phyloP scores from a whole-genome alignment of 768 basidiomycete species.

The Boletus subcaerulescens region DNA sequence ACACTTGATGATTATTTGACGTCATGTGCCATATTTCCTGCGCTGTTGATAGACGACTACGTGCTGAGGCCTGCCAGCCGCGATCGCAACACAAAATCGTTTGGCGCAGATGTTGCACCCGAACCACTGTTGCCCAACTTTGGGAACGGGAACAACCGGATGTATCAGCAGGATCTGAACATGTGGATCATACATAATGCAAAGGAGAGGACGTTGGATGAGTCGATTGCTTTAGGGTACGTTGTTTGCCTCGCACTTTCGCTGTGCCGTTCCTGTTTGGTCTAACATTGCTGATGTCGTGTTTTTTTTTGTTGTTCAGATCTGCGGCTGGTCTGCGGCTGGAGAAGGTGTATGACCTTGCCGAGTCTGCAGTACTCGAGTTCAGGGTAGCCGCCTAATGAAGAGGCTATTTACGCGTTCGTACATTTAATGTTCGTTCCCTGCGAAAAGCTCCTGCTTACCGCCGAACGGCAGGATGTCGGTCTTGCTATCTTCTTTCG shows the following conservation, averaged over 20 bases:
- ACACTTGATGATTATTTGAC: too few relatives aligned
- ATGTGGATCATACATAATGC: slow-evolving; percentile 44
- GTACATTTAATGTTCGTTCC: not conserved
- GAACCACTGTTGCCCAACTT: slow-evolving; percentile 49
- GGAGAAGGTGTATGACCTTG: slow-evolving; percentile 28
- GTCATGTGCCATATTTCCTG: not conserved
- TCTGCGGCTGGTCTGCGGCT: slow-evolving; percentile 17
- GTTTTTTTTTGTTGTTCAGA: slow-evolving; percentile 4
- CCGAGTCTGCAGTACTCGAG: slow-evolving; percentile 24
- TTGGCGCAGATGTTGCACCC: slow-evolving; percentile 33
- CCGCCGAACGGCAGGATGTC: not conserved
- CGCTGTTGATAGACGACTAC: slow-evolving; percentile 18
- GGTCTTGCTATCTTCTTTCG: not conserved
- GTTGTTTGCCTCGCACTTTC: not conserved
- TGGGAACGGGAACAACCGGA: slow-evolving; percentile 38
- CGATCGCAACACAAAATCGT: slow-evolving; percentile 1
- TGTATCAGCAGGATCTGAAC: slow-evolving; percentile 44
- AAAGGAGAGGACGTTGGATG: slow-evolving; percentile 41
- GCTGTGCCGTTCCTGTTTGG: not conserved
- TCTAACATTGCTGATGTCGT: not conserved
- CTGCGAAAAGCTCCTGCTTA: not conserved
- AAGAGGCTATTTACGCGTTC: not conserved
- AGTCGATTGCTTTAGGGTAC: slow-evolving; percentile 37
- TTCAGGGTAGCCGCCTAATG: slow-evolving; percentile 17
- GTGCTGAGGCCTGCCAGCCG: slow-evolving; percentile 14